phyloP scores from a whole-genome alignment of 2,329 filamentous ascomycete genomes.

The Alternaria sp. region DNA sequence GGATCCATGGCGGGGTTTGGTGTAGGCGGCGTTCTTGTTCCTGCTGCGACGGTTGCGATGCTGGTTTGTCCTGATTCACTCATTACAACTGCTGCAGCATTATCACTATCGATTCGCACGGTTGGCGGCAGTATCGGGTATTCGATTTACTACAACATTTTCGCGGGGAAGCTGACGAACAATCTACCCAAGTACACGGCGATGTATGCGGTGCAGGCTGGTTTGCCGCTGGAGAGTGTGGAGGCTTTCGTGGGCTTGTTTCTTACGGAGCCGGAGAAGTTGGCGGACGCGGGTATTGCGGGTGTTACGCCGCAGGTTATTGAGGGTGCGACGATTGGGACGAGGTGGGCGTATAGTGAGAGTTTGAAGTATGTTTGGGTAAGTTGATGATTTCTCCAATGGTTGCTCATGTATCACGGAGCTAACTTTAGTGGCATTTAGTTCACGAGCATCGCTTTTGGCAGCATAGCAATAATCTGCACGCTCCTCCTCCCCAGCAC shows the following conservation, averaged over 20 bases:
- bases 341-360: slow-evolving; percentile 39
- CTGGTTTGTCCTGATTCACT: slow-evolving; percentile 42
- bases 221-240: slow-evolving; percentile 46
- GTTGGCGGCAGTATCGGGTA: slow-evolving; percentile 48
- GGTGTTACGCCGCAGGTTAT: slow-evolving; percentile 41
- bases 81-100: slow-evolving; percentile 47
- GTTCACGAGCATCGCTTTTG: slow-evolving; percentile 36
- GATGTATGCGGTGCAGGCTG: slow-evolving; percentile 44
- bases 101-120: slow-evolving; percentile 56
- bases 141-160: slow-evolving; percentile 46
- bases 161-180: slow-evolving; percentile 36
- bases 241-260: slow-evolving; percentile 46
- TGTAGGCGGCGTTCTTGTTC: slow-evolving; percentile 46
- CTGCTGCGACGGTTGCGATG: slow-evolving; percentile 44
- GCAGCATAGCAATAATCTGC: slow-evolving; percentile 37
- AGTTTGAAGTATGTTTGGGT: slow-evolving; percentile 43
- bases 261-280: slow-evolving; percentile 25
- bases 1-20: slow-evolving; percentile 47
- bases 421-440: slow-evolving; percentile 10
- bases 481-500: slow-evolving; percentile 39
- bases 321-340: slow-evolving; percentile 31
- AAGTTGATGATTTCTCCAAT: neutral
- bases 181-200: slow-evolving; percentile 35
- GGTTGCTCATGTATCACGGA: neutral
- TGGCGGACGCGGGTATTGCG: slow-evolving; percentile 19